Evolutionary conservation across 176 grass and related monocot genomes (phyloP).

Genomic region (Paspalum notatum): DNA sequence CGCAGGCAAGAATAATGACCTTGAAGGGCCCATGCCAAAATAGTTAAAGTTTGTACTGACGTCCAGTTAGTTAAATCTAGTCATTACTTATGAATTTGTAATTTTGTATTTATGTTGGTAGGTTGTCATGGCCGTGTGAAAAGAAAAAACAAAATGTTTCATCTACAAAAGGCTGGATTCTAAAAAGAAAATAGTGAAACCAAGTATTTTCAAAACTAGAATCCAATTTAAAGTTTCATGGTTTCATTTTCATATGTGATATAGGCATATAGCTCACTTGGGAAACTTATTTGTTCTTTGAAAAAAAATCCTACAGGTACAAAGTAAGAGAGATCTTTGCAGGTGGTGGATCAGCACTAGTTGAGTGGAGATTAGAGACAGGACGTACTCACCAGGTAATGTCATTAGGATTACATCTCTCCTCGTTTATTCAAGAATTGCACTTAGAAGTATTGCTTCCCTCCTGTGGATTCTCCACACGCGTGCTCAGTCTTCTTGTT

Average conservation of each 20-base stretch:
- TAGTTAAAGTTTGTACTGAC: background rate
- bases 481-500: background rate
- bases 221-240: background rate
- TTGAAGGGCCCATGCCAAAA: slow-evolving; percentile 1
- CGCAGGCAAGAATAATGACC: background rate
- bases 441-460: background rate
- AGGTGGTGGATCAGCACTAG: slow-evolving; percentile 74
- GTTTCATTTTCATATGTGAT: background rate
- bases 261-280: background rate
- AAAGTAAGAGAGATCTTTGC: slow-evolving; percentile 74
- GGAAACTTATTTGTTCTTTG: background rate
- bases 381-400: slow-evolving; percentile 88
- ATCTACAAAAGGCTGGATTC: background rate
- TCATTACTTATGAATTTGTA: background rate
- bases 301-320: slow-evolving; percentile 58
- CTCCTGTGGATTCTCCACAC: no score
- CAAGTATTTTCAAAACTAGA: background rate
- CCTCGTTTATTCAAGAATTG: background rate
- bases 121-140: background rate
- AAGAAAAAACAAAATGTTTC: background rate
- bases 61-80: background rate
- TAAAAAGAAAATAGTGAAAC: background rate
- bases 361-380: slow-evolving; percentile 94
- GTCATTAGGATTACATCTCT: slow-evolving; percentile 11
- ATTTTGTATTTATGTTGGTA: background rate